These are phyloP conservation scores for Mycothermus thermophilus DNA, from an alignment of 495 filamentous ascomycete species.

Conservation along the genomic window DNA sequence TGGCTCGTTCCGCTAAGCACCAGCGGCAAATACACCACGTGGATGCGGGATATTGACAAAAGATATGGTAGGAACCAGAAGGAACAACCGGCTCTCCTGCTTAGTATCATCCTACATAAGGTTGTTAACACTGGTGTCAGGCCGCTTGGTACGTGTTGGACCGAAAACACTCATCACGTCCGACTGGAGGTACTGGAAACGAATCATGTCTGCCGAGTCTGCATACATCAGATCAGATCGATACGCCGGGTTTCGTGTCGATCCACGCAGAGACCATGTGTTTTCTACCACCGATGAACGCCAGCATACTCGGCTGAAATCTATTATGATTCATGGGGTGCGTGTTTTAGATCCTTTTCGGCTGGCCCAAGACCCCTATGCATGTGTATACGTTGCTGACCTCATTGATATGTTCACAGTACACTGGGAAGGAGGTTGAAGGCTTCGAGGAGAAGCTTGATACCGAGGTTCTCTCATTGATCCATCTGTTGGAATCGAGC, in stretches of 20 bases:
- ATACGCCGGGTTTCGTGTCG: neutral
- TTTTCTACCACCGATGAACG: neutral
- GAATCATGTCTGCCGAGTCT: neutral
- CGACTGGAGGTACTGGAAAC: neutral
- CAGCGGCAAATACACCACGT: too few species aligned
- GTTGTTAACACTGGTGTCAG: neutral
- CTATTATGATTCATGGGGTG: slow-evolving; percentile 1
- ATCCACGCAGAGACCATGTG: neutral
- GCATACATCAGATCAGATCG: neutral
- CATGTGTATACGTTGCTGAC: too few species aligned
- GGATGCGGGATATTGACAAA: neutral
- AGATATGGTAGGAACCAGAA: neutral
- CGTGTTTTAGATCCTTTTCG: too few species aligned
- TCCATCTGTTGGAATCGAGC: neutral
- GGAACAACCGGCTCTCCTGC: neutral
- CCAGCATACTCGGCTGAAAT: neutral
- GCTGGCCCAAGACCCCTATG: too few species aligned
- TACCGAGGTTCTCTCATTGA: neutral
- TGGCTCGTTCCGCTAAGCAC: slow-evolving; percentile 1
- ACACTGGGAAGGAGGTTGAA: neutral
- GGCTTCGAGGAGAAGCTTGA: neutral
- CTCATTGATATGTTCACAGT: neutral
- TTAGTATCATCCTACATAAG: neutral
- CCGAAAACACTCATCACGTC: neutral
- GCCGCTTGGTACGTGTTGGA: neutral